Conservation (phyloP, 371 early-diverging fungal species). For the Chytridium lagenaria region DNA sequence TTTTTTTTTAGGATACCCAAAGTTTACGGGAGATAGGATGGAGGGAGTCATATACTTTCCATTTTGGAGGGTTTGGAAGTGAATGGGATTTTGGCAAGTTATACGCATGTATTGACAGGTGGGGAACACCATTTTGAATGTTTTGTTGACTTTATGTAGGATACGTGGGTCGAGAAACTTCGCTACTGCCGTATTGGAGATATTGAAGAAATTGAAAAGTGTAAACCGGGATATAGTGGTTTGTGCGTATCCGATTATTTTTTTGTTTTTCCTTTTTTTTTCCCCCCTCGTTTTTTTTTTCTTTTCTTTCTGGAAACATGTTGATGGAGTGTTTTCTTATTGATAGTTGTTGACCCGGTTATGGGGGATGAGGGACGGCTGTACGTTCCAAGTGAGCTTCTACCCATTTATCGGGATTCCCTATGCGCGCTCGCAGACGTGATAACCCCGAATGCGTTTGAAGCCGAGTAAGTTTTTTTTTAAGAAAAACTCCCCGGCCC, state of each 20-base stretch:
- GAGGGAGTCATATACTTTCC: constrained; percentile 67
- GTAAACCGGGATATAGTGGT: constrained; percentile 34
- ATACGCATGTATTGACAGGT: constrained; percentile 82
- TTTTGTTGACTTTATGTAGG: constrained; percentile 51
- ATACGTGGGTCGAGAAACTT: constrained; percentile 80
- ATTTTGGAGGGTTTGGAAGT: constrained; percentile 73
- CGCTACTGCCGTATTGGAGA: constrained; percentile 57
- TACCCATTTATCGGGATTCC: constrained; percentile 75
- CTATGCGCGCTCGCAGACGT: constrained; percentile 73
- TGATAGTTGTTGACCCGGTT: constrained; percentile 87
- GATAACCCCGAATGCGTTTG: constrained; percentile 92
- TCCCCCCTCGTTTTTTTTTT: background rate
- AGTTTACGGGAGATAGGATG: constrained; percentile 72
- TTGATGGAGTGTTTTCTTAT: too few species aligned
- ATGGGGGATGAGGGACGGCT: constrained; percentile 89
- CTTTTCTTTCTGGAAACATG: background rate
- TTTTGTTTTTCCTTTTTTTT: background rate
- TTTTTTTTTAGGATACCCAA: constrained; percentile 71
- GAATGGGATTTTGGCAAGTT: constrained; percentile 74
- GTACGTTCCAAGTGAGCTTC: constrained; percentile 82
- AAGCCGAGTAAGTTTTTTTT: constrained; percentile 72
- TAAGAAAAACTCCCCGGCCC: too few species aligned
- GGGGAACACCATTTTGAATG: background rate
- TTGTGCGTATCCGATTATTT: constrained; percentile 44
- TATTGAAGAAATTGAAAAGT: constrained; percentile 39